Evolutionary conservation across 805 yeast species (phyloP).

Genomic region (Saturnispora sekii): DNA sequence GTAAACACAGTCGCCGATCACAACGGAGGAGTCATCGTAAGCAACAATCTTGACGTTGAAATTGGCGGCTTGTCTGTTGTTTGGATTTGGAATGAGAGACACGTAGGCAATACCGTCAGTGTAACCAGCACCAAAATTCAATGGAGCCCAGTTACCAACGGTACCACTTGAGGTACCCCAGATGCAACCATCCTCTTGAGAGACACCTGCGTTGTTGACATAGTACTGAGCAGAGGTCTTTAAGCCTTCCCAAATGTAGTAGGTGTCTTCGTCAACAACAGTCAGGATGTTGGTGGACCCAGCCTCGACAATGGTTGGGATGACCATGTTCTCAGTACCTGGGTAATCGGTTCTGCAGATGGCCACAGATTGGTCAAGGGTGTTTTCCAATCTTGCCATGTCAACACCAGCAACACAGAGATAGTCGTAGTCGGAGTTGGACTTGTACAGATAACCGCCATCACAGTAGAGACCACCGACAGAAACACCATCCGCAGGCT

Average conservation of each 20-base stretch:
- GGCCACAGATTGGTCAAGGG: conserved; percentile 61
- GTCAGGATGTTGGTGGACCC: conserved; percentile 61
- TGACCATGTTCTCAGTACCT: conserved; percentile 97
- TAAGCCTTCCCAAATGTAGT: conserved; percentile 76
- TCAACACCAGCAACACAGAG: conserved; percentile 84
- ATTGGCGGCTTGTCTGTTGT: conserved; percentile 57
- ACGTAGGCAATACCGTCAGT: conserved; percentile 66
- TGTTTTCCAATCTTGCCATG: conserved; percentile 58
- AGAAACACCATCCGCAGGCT: conserved; percentile 83
- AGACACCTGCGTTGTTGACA: conserved; percentile 93
- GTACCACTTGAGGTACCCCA: conserved; percentile 81
- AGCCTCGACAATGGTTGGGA: conserved; percentile 75
- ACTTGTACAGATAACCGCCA: conserved; percentile 72
- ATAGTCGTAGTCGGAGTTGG: conserved; percentile 55
- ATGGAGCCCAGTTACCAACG: conserved; percentile 97
- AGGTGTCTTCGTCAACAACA: conserved; percentile 67
- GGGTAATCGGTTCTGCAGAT: conserved; percentile 98
- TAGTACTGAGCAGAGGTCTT: conserved; percentile 92
- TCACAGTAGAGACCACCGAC: conserved; percentile 90
- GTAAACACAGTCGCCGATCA: conserved; percentile 35
- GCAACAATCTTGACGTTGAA: conserved; percentile 39
- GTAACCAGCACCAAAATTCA: conserved; percentile 88
- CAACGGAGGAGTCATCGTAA: conserved; percentile 27
- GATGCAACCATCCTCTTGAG: conserved; percentile 81
- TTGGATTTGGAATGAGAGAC: conserved; percentile 92